Percentiles rank a stretch among this genome's conserved stretches.
These are phyloP conservation scores for Fonsecaea erecta DNA, from an alignment of 2,329 filamentous ascomycete genomes.

Conservation along the genomic window DNA sequence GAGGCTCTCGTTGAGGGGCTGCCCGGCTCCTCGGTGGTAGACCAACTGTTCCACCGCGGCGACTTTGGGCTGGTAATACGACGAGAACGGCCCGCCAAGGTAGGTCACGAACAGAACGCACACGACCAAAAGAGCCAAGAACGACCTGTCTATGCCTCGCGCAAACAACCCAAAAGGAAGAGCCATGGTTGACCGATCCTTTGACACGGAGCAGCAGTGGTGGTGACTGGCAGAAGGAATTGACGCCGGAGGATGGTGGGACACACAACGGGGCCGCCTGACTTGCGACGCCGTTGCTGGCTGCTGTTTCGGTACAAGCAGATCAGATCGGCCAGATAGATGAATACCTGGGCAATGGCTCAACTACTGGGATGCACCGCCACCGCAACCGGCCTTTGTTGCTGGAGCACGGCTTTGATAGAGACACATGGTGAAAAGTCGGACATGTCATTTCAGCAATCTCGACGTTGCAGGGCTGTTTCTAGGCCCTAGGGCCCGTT, in stretches of 20 bases:
- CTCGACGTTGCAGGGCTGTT: background rate
- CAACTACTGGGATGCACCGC: background rate
- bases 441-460: background rate
- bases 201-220: background rate
- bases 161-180: conserved; percentile 4
- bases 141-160: conserved; percentile 12
- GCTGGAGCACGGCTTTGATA: background rate
- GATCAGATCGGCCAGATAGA: background rate
- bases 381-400: background rate
- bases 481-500: background rate
- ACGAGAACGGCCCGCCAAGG: conserved; percentile 8
- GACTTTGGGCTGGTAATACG: conserved; percentile 6
- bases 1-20: background rate
- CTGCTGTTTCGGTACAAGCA: background rate
- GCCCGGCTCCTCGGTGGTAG: background rate
- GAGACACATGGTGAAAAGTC: background rate
- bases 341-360: background rate
- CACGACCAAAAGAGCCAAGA: conserved; percentile 11
- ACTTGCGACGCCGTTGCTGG: background rate
- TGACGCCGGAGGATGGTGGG: background rate
- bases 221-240: background rate
- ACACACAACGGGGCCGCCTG: background rate
- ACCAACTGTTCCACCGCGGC: conserved; percentile 4
- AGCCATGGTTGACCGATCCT: conserved; percentile 5
- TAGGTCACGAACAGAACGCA: conserved; percentile 7